These are phyloP conservation scores for Saccharum hybrid DNA, from an alignment of 202 grass and related monocot species.

Conservation along the genomic window DNA sequence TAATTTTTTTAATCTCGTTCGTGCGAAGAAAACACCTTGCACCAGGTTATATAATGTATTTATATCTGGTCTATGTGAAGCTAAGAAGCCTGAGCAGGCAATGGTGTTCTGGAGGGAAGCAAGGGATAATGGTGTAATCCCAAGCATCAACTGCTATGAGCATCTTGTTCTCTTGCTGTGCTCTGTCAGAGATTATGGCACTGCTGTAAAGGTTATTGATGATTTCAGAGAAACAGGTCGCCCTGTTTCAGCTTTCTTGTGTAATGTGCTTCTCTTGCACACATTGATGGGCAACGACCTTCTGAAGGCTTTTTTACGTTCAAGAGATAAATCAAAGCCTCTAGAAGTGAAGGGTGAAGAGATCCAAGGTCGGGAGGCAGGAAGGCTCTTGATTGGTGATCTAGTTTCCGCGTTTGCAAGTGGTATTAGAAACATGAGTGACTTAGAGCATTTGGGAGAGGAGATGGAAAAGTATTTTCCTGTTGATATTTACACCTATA, in stretches of 20 bases:
- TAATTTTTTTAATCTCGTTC: constrained; percentile 63
- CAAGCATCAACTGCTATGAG: constrained; percentile 81
- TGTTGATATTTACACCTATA: constrained; percentile 90
- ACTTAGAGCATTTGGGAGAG: constrained; percentile 74
- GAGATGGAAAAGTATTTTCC: constrained; percentile 82
- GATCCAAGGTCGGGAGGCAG: constrained; percentile 52
- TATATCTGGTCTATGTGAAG: constrained; percentile 87
- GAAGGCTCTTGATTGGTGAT: constrained; percentile 67
- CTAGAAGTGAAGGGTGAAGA: constrained; percentile 42
- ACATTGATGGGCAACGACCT: constrained; percentile 63
- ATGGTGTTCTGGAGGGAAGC: constrained; percentile 84
- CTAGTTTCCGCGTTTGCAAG: constrained; percentile 73
- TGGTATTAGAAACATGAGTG: constrained; percentile 63
- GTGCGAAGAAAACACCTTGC: constrained; percentile 57
- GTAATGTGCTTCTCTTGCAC: constrained; percentile 87
- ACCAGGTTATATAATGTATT: constrained; percentile 90
- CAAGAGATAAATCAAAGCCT: constrained; percentile 45
- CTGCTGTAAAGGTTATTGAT: constrained; percentile 68
- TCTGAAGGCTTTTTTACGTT: constrained; percentile 62
- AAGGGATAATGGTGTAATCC: constrained; percentile 76
- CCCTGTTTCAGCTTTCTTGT: constrained; percentile 88
- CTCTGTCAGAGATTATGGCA: constrained; percentile 66
- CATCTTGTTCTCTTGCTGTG: constrained; percentile 74
- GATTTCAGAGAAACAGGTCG: constrained; percentile 86
- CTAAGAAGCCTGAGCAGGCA: constrained; percentile 68